Evolutionary conservation across 2,329 filamentous ascomycete species (phyloP), one percentile per base, ranked within the genome.

Genomic region (Sphaerostilbella broomeana): DNA sequence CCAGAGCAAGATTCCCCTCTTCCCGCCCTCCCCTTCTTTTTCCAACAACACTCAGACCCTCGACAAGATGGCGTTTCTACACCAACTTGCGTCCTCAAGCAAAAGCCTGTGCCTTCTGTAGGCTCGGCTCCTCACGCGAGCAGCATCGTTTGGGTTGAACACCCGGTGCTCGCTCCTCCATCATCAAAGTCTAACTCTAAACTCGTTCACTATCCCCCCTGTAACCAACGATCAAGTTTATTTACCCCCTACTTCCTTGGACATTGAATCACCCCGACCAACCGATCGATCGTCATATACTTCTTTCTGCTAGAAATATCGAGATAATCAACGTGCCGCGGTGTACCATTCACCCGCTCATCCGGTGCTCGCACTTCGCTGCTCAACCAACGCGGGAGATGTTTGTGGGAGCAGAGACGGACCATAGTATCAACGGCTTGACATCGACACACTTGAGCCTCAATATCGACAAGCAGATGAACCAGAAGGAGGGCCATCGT

Each of bases 31-130:
- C 40, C 32, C 40, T 29, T 33, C 38, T 33, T 31, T 18, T 31
- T 21, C 18, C 27, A 19, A 15, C 28, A 10, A 25, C 15, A 19
- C 19, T 29, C 24, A n/a, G n/a, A n/a, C n/a, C 27, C 28, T 31
- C 29, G 40, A 49, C 48, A 53, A 46, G 43, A 52, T 53, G 51
- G 46, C 45, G 13, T 46, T 40, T 28, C 35, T 40, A 25, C 36
- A 49, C 46, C 50, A 48, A 25, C 46, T 50, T 32, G 34, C 40
- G 35, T 26, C 26, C 39, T 43, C 43, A 46, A 42, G 37, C 18
- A 47, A 47, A 47, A 47, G 40, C 43, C 21, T 40, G 37, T 44
- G 37, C 28, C 30, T 43, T 35, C 46, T 44, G 28, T 53, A 51
- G 45, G 38, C 38, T 22, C 34, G 32, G 35, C 36, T 31, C 26